Evolutionary conservation across 352 stramenopile genomes (phyloP).

Genomic region (Paralagenidium karlingii): DNA sequence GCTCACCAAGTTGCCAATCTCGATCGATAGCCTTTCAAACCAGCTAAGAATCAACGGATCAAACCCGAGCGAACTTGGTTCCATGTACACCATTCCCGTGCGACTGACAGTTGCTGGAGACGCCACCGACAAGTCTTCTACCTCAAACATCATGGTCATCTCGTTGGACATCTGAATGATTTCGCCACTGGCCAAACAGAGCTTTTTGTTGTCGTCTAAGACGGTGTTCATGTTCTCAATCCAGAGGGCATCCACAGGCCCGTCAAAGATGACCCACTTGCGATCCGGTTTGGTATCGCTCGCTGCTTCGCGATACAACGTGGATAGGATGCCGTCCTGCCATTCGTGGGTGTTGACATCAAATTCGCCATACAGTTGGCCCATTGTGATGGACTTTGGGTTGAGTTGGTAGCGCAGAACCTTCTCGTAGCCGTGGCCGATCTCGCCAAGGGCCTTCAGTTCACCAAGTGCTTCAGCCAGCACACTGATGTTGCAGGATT

Average conservation of each 20-base stretch:
- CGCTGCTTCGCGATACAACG: constrained; percentile 81
- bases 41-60: constrained; percentile 85
- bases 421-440: constrained; percentile 75
- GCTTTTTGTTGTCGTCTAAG: constrained; percentile 93
- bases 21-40: constrained; percentile 55
- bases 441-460: constrained; percentile 67
- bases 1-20: constrained; percentile 13
- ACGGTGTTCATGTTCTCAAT: constrained; percentile 98
- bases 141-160: constrained; percentile 97
- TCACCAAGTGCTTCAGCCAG: constrained; percentile 78
- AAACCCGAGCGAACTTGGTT: constrained; percentile 85
- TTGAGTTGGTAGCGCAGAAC: constrained; percentile 86
- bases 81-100: constrained; percentile 96
- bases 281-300: constrained; percentile 79
- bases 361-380: constrained; percentile 92
- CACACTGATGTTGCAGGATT: constrained; percentile 80
- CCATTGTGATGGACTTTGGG: constrained; percentile 94
- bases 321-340: constrained; percentile 88
- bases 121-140: constrained; percentile 90
- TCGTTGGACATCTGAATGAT: constrained; percentile 91
- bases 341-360: constrained; percentile 93
- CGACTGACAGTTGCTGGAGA: constrained; percentile 89
- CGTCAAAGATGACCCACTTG: constrained; percentile 95
- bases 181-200: constrained; percentile 90
- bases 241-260: constrained; percentile 92